Evolutionary conservation across 208 protist genomes (phyloP).

Genomic region (Blastocrithidia nonstop): DNA sequence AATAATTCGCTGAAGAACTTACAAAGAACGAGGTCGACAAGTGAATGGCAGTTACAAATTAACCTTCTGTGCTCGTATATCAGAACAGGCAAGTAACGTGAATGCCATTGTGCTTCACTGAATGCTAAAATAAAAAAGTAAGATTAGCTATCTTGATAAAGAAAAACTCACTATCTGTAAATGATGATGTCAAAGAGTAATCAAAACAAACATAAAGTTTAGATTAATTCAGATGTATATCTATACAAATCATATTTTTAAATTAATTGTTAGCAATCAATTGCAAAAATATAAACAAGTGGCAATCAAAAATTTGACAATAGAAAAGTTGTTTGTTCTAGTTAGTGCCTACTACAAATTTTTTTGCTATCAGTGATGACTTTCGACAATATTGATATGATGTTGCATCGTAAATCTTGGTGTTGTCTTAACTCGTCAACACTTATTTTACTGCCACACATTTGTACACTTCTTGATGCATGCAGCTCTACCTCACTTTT

Average conservation of each 20-base stretch:
- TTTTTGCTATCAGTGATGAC: no score
- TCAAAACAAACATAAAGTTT: neutral
- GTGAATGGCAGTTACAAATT: conserved; percentile 64
- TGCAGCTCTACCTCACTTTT: neutral
- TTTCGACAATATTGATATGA: no score
- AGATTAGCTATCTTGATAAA: neutral
- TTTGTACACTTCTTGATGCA: neutral
- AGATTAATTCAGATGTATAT: no score
- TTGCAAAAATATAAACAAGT: no score
- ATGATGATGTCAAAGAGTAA: neutral
- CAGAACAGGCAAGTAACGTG: conserved; percentile 39
- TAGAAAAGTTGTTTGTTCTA: no score
- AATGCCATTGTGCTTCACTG: conserved; percentile 19
- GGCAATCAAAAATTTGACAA: no score
- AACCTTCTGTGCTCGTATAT: conserved; percentile 57
- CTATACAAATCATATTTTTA: no score
- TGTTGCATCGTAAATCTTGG: no score
- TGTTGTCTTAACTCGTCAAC: no score
- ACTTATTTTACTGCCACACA: neutral
- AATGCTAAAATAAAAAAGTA: neutral
- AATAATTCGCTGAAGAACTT: conserved; percentile 22
- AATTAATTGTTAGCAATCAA: no score
- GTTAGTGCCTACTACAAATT: no score
- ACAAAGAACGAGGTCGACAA: conserved; percentile 23
- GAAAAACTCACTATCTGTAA: neutral